Evolutionary conservation across 805 yeast genomes (phyloP), one percentile per base, ranked within the genome.

Genomic region (Sugiyamaella smithiae): DNA sequence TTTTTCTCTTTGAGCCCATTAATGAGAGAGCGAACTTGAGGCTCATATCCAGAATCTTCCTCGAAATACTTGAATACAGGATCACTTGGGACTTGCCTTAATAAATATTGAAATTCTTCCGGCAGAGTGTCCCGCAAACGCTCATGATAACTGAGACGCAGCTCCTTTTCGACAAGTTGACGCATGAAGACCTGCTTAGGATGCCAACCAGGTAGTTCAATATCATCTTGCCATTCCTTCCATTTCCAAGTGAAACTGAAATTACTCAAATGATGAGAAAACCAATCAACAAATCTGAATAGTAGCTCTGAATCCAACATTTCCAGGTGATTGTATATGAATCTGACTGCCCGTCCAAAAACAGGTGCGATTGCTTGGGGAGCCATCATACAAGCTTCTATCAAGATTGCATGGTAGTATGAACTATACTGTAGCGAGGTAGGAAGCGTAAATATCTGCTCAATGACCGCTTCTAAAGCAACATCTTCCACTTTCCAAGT

Each of bases 161-260:
- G 71, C 65, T 91, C 97, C 61, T 89, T 90, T 35, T 82, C 78
- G 51, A 93, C 82, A 54, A 90, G 73, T 67, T 89, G 89, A 57
- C 76, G 80, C 51, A 91, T 80, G 56, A 91, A 84, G 40, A 76
- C 78, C 53, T 78, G 74, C 56, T 80, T 81, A 9, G 97, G 96
- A 62, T 87, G 90, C 59, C 78, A 81, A 12, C 61, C 59, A 24
- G 74, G 69, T 28, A 70, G 64, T 29, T 76, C 69, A 8, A 71
- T 65, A 5, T 70, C 67, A 8, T 58, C 65, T 23, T 76, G 79
- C 99, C 99, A 93, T 66, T 90, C 98, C 54, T 79, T 81, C 99
- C 99, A 93, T 63, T 89, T 88, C 99, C 99, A 93, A 31, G 90
- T 87, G 68, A 88, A 93, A 49, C 85, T 89, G 66, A 91, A 93